A percentile compares a stretch with the other conserved stretches of the same genome.
Conservation (phyloP, 164 flowering plant genomes). For the Liriodendron chinense region DNA sequence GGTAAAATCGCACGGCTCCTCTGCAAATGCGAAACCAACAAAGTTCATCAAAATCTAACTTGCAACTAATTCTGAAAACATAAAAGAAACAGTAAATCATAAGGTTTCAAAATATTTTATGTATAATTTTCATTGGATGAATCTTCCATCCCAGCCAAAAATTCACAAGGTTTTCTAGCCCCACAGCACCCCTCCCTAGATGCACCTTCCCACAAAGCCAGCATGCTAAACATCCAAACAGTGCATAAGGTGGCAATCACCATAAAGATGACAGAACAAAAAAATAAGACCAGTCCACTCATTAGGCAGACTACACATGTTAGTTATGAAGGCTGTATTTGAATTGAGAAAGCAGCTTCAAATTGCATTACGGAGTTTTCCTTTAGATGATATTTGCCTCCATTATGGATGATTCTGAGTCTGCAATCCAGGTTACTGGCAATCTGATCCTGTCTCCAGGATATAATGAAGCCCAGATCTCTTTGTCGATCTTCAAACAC, state of each 20-base stretch:
- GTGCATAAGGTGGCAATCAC: background rate
- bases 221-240: background rate
- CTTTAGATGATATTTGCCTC: too few species aligned
- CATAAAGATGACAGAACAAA: background rate
- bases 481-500: too few species aligned
- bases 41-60: background rate
- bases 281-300: too few species aligned
- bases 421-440: too few species aligned
- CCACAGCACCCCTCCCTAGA: background rate
- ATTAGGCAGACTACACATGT: too few species aligned
- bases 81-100: background rate
- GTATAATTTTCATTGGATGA: background rate
- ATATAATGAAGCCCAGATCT: too few species aligned
- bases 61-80: background rate
- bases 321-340: too few species aligned
- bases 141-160: background rate
- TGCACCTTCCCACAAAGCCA: background rate
- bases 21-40: slow-evolving; percentile 34
- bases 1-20: slow-evolving; percentile 91
- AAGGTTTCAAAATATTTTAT: background rate
- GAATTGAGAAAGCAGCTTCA: too few species aligned
- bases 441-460: too few species aligned
- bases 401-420: too few species aligned
- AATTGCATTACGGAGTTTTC: too few species aligned
- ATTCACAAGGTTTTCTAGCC: background rate